A percentile compares a stretch with the other conserved stretches of the same genome.
Evolutionary conservation across 2,329 filamentous ascomycete species (phyloP).

Genomic region (Phyllosticta citriasiana): DNA sequence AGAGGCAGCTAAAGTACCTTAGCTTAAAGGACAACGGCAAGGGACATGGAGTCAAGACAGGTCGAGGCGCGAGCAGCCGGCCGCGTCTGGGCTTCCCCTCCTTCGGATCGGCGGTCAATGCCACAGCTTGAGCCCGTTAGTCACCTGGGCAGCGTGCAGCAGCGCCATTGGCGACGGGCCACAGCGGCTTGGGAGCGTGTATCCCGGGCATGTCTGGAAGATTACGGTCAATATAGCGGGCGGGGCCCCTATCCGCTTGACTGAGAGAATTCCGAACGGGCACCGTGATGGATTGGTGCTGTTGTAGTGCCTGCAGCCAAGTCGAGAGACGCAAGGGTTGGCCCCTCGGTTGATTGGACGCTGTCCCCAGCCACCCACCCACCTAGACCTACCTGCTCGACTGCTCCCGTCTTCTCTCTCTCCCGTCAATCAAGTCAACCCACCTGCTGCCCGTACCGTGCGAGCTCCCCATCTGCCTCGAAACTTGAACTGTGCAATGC

Average conservation of each 20-base stretch:
- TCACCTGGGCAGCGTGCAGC: background rate
- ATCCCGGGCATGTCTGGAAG: background rate
- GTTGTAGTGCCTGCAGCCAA: background rate
- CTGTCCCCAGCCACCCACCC: background rate
- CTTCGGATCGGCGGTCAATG: background rate
- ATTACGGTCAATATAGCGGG: background rate
- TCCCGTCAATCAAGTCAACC: background rate
- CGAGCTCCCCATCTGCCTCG: background rate
- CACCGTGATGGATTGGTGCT: background rate
- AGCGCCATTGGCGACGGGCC: background rate
- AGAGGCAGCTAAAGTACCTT: background rate
- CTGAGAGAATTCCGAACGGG: background rate
- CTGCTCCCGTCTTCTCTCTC: background rate
- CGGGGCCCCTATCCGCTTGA: too few relatives aligned
- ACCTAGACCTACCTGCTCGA: too few relatives aligned
- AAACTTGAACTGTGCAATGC: slow-evolving; percentile 4
- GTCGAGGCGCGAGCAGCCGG: background rate
- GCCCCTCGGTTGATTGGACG: background rate
- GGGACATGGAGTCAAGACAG: background rate
- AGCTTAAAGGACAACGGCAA: background rate
- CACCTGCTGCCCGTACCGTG: background rate
- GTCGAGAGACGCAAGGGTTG: background rate
- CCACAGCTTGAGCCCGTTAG: background rate
- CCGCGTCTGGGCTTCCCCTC: background rate
- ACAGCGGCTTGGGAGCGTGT: background rate